Percentiles rank a stretch among this genome's conserved stretches.
Conservation (phyloP, 768 basidiomycete species). For the Filobasidium floriforme region DNA sequence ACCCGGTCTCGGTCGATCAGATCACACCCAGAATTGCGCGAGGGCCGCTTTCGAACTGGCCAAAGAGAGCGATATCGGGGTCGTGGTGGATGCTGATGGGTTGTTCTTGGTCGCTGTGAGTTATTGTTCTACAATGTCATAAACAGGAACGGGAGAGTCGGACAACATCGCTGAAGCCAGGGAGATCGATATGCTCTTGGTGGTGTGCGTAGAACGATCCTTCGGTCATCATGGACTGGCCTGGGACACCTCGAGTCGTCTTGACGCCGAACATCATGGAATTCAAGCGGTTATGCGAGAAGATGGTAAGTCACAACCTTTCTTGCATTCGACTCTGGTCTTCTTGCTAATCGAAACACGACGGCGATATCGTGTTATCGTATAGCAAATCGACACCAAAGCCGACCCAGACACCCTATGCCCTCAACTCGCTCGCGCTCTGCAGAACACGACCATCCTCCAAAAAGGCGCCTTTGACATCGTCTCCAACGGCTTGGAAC, state of each 20-base stretch:
- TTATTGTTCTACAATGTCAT: no score
- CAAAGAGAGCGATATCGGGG: slow-evolving; percentile 64
- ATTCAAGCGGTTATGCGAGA: slow-evolving; percentile 74
- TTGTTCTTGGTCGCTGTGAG: slow-evolving; percentile 60
- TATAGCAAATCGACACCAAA: slow-evolving; percentile 45
- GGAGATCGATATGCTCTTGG: no score
- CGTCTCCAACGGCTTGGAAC: slow-evolving; percentile 53
- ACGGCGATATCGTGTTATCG: not conserved
- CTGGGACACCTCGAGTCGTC: slow-evolving; percentile 75
- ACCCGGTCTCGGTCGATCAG: slow-evolving; percentile 84
- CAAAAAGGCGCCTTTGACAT: slow-evolving; percentile 80
- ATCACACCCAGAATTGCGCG: slow-evolving; percentile 80
- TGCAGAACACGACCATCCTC: slow-evolving; percentile 82
- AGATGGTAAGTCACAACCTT: slow-evolving; percentile 51
- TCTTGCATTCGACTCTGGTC: not conserved
- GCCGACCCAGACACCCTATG: slow-evolving; percentile 51
- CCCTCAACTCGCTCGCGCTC: slow-evolving; percentile 58
- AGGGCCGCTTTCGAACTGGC: slow-evolving; percentile 68
- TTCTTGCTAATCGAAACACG: not conserved
- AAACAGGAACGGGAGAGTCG: not conserved
- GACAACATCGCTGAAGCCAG: not conserved
- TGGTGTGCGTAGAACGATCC: slow-evolving; percentile 59
- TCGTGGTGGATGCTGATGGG: slow-evolving; percentile 92
- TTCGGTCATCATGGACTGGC: slow-evolving; percentile 54
- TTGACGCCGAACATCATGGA: slow-evolving; percentile 92